Conservation (phyloP, 2,329 filamentous ascomycete genomes). For the Xylariaceae sp. region DNA sequence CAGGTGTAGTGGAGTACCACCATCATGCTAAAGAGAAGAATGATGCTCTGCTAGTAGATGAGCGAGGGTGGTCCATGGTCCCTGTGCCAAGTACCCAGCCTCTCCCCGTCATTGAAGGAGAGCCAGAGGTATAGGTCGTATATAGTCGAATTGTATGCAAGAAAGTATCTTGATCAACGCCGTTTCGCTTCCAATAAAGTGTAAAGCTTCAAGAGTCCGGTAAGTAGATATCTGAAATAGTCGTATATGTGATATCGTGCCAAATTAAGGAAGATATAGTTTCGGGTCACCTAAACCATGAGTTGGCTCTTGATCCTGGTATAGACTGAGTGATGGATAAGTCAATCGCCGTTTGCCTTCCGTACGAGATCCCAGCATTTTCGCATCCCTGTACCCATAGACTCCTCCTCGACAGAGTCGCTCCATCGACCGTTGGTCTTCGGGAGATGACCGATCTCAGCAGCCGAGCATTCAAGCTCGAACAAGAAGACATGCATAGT, state of each 20-base stretch:
- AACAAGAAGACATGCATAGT: constrained; percentile 64
- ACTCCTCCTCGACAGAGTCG: constrained; percentile 52
- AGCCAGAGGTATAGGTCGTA: constrained; percentile 24
- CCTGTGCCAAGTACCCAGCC: constrained; percentile 31
- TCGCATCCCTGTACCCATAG: constrained; percentile 65
- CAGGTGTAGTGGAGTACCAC: constrained; percentile 30
- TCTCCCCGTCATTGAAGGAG: constrained; percentile 29
- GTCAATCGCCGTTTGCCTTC: constrained; percentile 28
- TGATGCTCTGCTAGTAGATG: constrained; percentile 30
- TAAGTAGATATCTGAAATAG: no score
- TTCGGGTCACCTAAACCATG: no score
- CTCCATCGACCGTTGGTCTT: constrained; percentile 43
- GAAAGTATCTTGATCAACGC: background rate
- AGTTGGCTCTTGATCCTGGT: no score
- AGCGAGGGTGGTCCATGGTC: constrained; percentile 31
- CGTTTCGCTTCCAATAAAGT: background rate
- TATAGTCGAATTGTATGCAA: background rate
- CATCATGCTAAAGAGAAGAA: constrained; percentile 36
- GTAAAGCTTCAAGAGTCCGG: background rate
- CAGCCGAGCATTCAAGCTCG: constrained; percentile 37
- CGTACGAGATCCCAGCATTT: constrained; percentile 59
- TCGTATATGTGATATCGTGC: no score
- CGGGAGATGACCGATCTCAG: constrained; percentile 13
- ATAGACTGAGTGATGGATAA: background rate
- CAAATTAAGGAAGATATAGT: no score